phyloP scores from a whole-genome alignment of 2,329 filamentous ascomycete species.

The Dactylella cylindrospora region DNA sequence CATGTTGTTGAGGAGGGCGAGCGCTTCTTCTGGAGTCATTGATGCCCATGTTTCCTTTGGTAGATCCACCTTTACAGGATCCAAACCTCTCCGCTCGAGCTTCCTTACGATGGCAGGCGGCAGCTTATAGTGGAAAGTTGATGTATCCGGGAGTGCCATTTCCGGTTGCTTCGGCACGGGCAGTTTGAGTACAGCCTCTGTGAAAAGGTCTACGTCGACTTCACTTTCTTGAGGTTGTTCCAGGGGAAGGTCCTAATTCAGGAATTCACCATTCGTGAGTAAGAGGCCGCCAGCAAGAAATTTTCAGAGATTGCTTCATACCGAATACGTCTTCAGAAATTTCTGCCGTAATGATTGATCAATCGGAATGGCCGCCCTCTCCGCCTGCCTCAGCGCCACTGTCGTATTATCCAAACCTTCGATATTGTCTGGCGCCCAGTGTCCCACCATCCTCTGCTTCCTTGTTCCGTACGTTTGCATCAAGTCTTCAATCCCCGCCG shows the following conservation, averaged over 20 bases:
- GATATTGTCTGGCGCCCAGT: constrained; percentile 10
- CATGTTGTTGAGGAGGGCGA: background rate
- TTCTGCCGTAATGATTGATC: constrained; percentile 4
- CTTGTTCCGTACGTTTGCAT: no score
- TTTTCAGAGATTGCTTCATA: background rate
- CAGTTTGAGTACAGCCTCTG: no score
- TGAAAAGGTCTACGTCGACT: no score
- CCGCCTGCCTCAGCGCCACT: background rate
- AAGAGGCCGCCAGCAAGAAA: no score
- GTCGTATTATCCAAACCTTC: background rate
- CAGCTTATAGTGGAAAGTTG: background rate
- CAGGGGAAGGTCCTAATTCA: constrained; percentile 9
- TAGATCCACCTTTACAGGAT: background rate
- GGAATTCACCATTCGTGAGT: background rate
- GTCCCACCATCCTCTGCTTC: background rate
- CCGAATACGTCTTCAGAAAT: constrained; percentile 4
- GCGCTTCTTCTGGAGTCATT: background rate
- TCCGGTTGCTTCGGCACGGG: no score
- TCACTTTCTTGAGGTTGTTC: constrained; percentile 5
- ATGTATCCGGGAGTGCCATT: no score
- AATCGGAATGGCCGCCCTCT: background rate
- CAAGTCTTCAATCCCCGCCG: no score
- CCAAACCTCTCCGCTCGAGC: background rate
- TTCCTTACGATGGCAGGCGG: background rate
- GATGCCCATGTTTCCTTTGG: background rate